These are phyloP conservation scores for Beta lomatogona DNA, from an alignment of 179 eudicot species.

Conservation along the genomic window DNA sequence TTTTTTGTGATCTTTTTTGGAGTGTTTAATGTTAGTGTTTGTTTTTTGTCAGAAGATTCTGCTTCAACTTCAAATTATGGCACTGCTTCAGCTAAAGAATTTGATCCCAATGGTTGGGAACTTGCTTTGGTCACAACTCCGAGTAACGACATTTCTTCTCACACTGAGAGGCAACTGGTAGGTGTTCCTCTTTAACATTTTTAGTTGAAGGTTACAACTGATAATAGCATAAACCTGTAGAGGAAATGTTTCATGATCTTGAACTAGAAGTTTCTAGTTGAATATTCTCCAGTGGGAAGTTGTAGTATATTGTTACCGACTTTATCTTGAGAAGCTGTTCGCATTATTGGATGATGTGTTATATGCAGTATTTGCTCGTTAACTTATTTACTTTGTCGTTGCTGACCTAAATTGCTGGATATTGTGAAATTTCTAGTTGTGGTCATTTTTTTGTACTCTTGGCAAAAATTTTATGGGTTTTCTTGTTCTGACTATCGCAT, in stretches of 20 bases:
- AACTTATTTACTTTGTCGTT: not conserved
- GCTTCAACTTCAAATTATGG: conserved; percentile 55
- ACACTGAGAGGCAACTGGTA: conserved; percentile 88
- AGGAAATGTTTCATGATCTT: not conserved
- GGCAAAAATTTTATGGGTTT: too few species aligned
- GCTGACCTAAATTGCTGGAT: not conserved
- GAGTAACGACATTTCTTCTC: conserved; percentile 69
- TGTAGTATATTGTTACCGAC: not conserved
- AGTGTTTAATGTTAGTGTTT: not conserved
- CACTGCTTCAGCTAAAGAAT: conserved; percentile 48
- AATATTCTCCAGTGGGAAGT: not conserved
- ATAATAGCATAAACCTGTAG: not conserved
- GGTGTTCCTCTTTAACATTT: conserved; percentile 9
- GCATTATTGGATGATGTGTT: not conserved
- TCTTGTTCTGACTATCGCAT: too few species aligned
- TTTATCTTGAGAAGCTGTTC: conserved; percentile 1
- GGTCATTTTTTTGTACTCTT: not conserved
- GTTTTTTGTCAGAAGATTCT: conserved; percentile 36
- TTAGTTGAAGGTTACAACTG: not conserved
- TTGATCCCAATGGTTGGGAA: conserved; percentile 92
- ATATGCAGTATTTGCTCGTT: not conserved
- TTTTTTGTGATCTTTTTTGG: not conserved
- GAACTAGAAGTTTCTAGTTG: not conserved
- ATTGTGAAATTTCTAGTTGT: not conserved
- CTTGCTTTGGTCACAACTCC: conserved; percentile 89